Percentiles rank a stretch among this genome's conserved stretches.
phyloP scores from a whole-genome alignment of 352 stramenopile genomes.

The Ochromonadaceae sp. region DNA sequence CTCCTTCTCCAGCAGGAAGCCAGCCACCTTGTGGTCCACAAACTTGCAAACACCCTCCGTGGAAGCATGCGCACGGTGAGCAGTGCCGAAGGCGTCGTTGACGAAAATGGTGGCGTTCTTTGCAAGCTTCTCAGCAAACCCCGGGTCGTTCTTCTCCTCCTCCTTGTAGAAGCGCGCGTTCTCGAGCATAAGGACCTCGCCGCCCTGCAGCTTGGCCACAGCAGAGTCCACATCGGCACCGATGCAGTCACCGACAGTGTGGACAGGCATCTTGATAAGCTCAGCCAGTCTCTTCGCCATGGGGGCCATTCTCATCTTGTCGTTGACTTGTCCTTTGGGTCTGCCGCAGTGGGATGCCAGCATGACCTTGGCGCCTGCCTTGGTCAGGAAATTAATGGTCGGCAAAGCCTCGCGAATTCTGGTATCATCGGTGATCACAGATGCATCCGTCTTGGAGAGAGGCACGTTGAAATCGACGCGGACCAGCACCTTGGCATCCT shows the following conservation, averaged over 20 bases:
- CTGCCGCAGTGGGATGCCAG: constrained; percentile 92
- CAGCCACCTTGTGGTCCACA: constrained; percentile 52
- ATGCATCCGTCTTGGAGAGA: constrained; percentile 49
- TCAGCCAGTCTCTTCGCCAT: constrained; percentile 45
- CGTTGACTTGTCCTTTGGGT: constrained; percentile 77
- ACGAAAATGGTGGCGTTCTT: constrained; percentile 89
- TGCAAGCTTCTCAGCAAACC: constrained; percentile 54
- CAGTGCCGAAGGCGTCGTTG: constrained; percentile 98
- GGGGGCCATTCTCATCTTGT: constrained; percentile 48
- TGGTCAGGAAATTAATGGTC: constrained; percentile 61
- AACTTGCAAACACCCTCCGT: constrained; percentile 80
- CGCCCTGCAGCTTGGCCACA: constrained; percentile 31
- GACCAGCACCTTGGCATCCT: constrained; percentile 60
- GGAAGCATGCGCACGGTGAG: constrained; percentile 93
- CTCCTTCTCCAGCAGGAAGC: constrained; percentile 98
- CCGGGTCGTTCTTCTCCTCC: constrained; percentile 86
- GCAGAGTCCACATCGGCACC: constrained; percentile 60
- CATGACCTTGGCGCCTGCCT: constrained; percentile 51
- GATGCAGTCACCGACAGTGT: constrained; percentile 75
- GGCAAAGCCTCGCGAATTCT: constrained; percentile 84
- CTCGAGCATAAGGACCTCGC: constrained; percentile 87
- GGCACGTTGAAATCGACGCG: constrained; percentile 96
- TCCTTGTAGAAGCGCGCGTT: constrained; percentile 97
- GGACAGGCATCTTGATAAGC: constrained; percentile 53
- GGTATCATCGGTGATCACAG: constrained; percentile 91